Base-by-base conservation (phyloP, 805 yeast genomes). In the Metschnikowia henanensis region DNA sequence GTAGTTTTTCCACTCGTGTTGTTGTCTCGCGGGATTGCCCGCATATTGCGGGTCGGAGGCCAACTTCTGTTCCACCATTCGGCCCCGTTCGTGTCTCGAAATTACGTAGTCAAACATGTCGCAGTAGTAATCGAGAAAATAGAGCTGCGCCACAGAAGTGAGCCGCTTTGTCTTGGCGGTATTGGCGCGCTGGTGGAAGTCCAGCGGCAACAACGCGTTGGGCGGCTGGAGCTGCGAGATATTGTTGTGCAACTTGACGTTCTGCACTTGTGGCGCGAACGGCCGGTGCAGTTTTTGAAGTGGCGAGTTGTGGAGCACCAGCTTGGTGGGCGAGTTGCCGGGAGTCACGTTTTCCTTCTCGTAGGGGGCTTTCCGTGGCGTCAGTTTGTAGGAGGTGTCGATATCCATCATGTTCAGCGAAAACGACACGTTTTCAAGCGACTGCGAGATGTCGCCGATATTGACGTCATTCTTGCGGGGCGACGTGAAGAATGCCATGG, bases 51-150 rank as follows among this genome's bases (percentile, higher is more conserved):
- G 68, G 37, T 77, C 74, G 31, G 73, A 70, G 45, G 74, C 76
- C 39, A 85, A 62, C 42, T 80, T 79, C 19, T 72, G 62, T 57
- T 84, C 77, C 16, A 89, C 94, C 52, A 84, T 80, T 34, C 75
- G 73, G n/a, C 83, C 74, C 46, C 99, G 79, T 60, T 86, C 88
- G 60, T 92, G 80, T 62, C 99, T 80, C 49, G 81, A 80, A 52
- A 91, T 86, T 25, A 92, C 86, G 61, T 94, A 94, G 61, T 89
- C 96, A 66, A 94, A 85, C 81, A 87, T 83, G 64, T 94, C 99
- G 68, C 96, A 92, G 64, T 94, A 94, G 65, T 91, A 89, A 64
- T 94, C 99, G 46, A 94, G 73, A 58, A 94, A 94, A 66, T 85
- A 95, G 80, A 90, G 79, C 61, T 92, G 97, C 31, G 96, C 86